Evolutionary conservation across 2,329 filamentous ascomycete genomes (phyloP).

Genomic region (Penicillium sclerotiorum): DNA sequence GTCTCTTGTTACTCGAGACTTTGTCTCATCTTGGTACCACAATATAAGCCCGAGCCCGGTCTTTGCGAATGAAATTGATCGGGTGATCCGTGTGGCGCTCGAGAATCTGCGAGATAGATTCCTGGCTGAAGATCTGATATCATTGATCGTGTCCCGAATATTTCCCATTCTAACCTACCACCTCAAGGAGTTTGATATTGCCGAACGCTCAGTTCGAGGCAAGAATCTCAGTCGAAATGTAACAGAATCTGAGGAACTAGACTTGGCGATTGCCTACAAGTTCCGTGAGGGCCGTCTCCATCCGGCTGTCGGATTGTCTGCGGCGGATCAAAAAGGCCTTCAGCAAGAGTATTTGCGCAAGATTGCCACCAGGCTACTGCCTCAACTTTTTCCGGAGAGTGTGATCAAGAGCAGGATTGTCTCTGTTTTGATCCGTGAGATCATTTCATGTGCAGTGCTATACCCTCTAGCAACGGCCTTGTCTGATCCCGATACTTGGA

Average conservation of each 20-base stretch:
- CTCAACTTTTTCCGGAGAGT: constrained; percentile 70
- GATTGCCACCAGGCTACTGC: constrained; percentile 71
- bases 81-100: constrained; percentile 72
- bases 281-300: constrained; percentile 89
- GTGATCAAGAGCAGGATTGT: constrained; percentile 81
- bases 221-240: constrained; percentile 84
- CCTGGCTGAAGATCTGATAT: constrained; percentile 77
- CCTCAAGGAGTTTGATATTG: constrained; percentile 86
- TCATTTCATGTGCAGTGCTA: constrained; percentile 90
- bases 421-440: constrained; percentile 78
- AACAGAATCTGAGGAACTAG: constrained; percentile 94
- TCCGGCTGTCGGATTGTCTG: constrained; percentile 77
- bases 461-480: constrained; percentile 78
- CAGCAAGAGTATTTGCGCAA: constrained; percentile 88
- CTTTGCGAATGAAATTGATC: constrained; percentile 87
- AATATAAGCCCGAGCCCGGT: constrained; percentile 78
- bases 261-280: constrained; percentile 92
- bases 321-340: constrained; percentile 78
- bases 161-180: constrained; percentile 88
- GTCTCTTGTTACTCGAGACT: constrained; percentile 76
- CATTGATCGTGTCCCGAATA: constrained; percentile 76
- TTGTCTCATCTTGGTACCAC: constrained; percentile 85
- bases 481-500: constrained; percentile 94
- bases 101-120: constrained; percentile 71
- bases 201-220: constrained; percentile 83